Conservation (phyloP, 75 land plant species). For the Sequoia sempervirens region DNA sequence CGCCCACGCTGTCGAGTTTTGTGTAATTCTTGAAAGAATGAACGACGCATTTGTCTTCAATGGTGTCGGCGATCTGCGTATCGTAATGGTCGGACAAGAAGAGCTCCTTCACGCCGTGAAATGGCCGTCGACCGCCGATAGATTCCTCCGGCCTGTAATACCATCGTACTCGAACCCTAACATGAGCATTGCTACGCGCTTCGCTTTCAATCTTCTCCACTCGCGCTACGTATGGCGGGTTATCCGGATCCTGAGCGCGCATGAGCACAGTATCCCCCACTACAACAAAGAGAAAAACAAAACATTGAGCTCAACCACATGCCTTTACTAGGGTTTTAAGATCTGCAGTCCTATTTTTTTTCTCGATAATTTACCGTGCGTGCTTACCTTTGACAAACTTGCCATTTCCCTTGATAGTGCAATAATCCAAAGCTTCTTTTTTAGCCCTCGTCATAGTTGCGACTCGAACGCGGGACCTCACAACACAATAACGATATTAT, state of each 20-base stretch:
- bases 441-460: not conserved
- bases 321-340: not conserved
- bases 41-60: constrained; percentile 57
- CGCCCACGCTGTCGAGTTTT: constrained; percentile 64
- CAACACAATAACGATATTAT: not conserved
- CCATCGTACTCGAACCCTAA: constrained; percentile 75
- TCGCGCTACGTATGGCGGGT: constrained; percentile 58
- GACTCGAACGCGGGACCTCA: not conserved
- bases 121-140: constrained; percentile 66
- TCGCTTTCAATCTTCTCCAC: constrained; percentile 65
- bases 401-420: not conserved
- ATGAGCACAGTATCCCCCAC: constrained; percentile 71
- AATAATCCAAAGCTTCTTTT: not conserved
- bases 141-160: constrained; percentile 86
- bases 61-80: constrained; percentile 67
- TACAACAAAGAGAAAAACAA: constrained; percentile 10
- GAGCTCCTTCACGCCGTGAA: constrained; percentile 79
- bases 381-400: not conserved
- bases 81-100: constrained; percentile 75
- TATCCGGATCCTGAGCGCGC: constrained; percentile 51
- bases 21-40: constrained; percentile 74
- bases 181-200: constrained; percentile 36
- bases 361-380: not conserved
- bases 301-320: not conserved
- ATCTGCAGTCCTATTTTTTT: not conserved